Conservation (phyloP, 2,329 filamentous ascomycete genomes). For the Claviceps sp. region DNA sequence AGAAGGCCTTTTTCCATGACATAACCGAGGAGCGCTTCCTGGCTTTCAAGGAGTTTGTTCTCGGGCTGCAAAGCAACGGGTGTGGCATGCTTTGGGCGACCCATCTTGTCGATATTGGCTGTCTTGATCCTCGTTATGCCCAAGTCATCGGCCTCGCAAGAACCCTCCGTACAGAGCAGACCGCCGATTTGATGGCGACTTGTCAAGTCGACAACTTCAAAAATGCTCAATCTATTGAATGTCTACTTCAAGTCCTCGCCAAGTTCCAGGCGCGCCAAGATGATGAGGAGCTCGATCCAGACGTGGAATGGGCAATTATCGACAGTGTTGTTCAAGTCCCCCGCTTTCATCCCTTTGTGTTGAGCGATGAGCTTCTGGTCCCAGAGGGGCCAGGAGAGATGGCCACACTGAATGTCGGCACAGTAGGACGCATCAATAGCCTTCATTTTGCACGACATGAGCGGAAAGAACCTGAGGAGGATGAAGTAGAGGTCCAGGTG, state of each 20-base stretch:
- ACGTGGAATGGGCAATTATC: slow-evolving; percentile 2
- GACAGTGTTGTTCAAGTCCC: neutral
- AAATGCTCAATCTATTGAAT: neutral
- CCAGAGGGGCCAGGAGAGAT: neutral
- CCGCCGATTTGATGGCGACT: slow-evolving; percentile 13
- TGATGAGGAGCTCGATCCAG: neutral
- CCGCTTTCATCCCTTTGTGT: neutral
- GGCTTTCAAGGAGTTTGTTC: slow-evolving; percentile 3
- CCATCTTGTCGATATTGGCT: slow-evolving; percentile 11
- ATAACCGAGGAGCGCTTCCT: slow-evolving; percentile 1
- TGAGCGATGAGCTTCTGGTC: neutral
- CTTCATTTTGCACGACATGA: neutral
- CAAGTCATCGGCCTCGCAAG: slow-evolving; percentile 14
- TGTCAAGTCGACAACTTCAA: slow-evolving; percentile 12
- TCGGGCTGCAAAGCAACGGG: neutral
- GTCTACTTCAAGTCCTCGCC: neutral
- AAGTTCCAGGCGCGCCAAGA: neutral
- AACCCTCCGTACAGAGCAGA: slow-evolving; percentile 15
- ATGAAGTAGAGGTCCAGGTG: slow-evolving; percentile 1
- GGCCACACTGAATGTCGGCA: neutral
- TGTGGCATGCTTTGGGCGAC: slow-evolving; percentile 18
- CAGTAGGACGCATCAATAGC: neutral
- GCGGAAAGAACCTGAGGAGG: neutral
- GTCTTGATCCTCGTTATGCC: slow-evolving; percentile 15
- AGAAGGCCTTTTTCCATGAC: slow-evolving; percentile 7